Percentiles rank a stretch among this genome's conserved stretches.
phyloP scores from a whole-genome alignment of 1,284 basidiomycete species.

The Sparassis latifolia region DNA sequence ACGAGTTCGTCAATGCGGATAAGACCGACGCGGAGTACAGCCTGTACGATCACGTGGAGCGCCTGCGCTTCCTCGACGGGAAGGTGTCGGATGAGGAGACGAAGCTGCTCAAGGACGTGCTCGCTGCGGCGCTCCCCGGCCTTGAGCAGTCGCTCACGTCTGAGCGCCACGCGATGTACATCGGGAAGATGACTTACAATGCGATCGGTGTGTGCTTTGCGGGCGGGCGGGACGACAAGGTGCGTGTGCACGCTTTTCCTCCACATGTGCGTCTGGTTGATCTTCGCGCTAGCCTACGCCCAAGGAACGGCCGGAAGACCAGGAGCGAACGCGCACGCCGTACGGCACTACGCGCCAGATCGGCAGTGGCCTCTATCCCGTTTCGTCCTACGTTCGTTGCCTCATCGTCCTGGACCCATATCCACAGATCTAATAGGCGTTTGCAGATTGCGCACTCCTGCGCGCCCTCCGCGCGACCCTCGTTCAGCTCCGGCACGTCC shows the following conservation, averaged over 20 bases:
- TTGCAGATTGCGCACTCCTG: slow-evolving; percentile 63
- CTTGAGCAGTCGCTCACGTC: slow-evolving; percentile 62
- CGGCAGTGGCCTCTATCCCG: slow-evolving; percentile 64
- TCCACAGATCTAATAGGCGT: neutral
- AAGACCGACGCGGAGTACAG: slow-evolving; percentile 48
- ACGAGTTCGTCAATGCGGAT: slow-evolving; percentile 32
- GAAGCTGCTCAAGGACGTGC: slow-evolving; percentile 46
- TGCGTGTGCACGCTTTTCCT: slow-evolving; percentile 22
- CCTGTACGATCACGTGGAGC: slow-evolving; percentile 70
- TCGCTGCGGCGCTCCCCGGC: slow-evolving; percentile 60
- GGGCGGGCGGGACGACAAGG: slow-evolving; percentile 65
- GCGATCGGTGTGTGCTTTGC: slow-evolving; percentile 61
- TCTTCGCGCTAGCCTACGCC: slow-evolving; percentile 36
- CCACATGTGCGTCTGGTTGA: neutral
- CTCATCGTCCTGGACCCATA: neutral
- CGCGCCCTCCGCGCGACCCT: slow-evolving; percentile 53
- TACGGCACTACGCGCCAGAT: slow-evolving; percentile 67
- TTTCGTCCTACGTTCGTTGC: slow-evolving; percentile 62
- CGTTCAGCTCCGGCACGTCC: slow-evolving; percentile 54
- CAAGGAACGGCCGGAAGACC: slow-evolving; percentile 51
- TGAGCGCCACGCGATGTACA: slow-evolving; percentile 53
- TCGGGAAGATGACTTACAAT: slow-evolving; percentile 72
- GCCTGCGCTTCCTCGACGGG: slow-evolving; percentile 58
- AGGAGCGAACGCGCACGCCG: slow-evolving; percentile 68
- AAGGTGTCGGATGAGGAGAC: slow-evolving; percentile 41